Conservation (phyloP, 768 basidiomycete species). For the Mycena venus region DNA sequence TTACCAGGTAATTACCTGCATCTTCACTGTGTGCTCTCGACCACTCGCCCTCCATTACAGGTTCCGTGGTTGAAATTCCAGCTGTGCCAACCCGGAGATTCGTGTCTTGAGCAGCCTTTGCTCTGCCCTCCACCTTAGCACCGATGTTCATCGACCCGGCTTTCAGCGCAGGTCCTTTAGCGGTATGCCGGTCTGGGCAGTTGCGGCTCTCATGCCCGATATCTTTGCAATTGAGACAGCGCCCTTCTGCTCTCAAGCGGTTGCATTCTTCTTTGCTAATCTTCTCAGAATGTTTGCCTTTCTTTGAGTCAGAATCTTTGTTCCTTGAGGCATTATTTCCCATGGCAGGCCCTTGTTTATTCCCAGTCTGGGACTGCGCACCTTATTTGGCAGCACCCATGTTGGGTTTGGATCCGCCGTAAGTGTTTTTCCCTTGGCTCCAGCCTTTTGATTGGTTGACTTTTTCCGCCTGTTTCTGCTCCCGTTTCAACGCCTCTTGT, state of each 20-base stretch:
- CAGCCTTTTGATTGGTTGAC: neutral
- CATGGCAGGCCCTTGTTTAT: too few species aligned
- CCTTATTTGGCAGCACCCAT: neutral
- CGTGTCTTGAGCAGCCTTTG: neutral
- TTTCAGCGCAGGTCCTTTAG: slow-evolving; percentile 26
- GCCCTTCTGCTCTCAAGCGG: slow-evolving; percentile 20
- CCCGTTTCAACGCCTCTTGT: neutral
- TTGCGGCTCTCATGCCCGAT: slow-evolving; percentile 33
- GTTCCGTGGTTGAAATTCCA: neutral
- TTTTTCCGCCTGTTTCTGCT: neutral
- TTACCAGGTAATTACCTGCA: neutral
- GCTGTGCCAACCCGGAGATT: slow-evolving; percentile 3
- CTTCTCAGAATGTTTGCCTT: neutral
- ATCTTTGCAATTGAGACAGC: slow-evolving; percentile 39
- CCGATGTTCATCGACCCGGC: neutral
- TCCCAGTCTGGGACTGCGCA: too few species aligned
- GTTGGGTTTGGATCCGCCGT: neutral
- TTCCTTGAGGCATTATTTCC: neutral
- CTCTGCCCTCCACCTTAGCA: neutral
- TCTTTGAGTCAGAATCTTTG: neutral
- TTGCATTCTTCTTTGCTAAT: slow-evolving; percentile 28
- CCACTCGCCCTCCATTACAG: slow-evolving; percentile 7
- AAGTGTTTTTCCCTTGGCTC: neutral
- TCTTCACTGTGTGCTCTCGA: neutral
- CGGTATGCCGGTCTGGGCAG: slow-evolving; percentile 17